Conservation (phyloP, 2,329 filamentous ascomycete species). For the Trichoderma guizhouense region DNA sequence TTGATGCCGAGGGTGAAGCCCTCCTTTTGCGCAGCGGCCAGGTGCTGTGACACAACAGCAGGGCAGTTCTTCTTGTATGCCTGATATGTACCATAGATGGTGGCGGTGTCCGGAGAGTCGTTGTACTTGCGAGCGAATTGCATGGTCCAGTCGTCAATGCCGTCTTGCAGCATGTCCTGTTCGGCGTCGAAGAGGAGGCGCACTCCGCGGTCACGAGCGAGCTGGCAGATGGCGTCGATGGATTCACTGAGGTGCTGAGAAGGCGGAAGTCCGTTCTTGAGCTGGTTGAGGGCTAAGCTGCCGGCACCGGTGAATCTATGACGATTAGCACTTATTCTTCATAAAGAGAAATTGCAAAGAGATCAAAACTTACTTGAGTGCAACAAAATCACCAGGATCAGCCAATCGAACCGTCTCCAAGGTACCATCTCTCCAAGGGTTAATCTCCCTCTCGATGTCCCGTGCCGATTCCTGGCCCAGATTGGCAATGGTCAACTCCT, state of each 20-base stretch:
- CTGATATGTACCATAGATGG: constrained; percentile 80
- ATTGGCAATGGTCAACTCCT: constrained; percentile 41
- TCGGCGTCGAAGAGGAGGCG: constrained; percentile 83
- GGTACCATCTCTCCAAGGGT: constrained; percentile 70
- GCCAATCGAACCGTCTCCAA: constrained; percentile 71
- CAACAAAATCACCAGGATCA: constrained; percentile 58
- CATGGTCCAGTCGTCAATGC: constrained; percentile 78
- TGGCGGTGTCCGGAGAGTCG: constrained; percentile 56
- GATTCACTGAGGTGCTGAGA: constrained; percentile 62
- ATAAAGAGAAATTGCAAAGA: not conserved
- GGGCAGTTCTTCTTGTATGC: constrained; percentile 68
- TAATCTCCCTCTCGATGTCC: constrained; percentile 57
- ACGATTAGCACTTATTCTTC: not conserved
- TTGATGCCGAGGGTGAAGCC: constrained; percentile 70
- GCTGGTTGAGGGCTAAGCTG: constrained; percentile 62
- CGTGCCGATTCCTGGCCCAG: constrained; percentile 47
- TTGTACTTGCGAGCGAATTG: constrained; percentile 77
- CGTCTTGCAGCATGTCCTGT: constrained; percentile 72
- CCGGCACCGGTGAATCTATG: constrained; percentile 77
- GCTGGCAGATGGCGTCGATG: constrained; percentile 71
- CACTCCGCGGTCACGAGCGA: constrained; percentile 66
- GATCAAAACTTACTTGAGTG: constrained; percentile 51
- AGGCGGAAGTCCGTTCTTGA: constrained; percentile 61
- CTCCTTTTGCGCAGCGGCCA: constrained; percentile 54
- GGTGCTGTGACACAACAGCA: constrained; percentile 54